phyloP scores from a whole-genome alignment of 2,329 filamentous ascomycete genomes.

The Colletotrichum sojae region DNA sequence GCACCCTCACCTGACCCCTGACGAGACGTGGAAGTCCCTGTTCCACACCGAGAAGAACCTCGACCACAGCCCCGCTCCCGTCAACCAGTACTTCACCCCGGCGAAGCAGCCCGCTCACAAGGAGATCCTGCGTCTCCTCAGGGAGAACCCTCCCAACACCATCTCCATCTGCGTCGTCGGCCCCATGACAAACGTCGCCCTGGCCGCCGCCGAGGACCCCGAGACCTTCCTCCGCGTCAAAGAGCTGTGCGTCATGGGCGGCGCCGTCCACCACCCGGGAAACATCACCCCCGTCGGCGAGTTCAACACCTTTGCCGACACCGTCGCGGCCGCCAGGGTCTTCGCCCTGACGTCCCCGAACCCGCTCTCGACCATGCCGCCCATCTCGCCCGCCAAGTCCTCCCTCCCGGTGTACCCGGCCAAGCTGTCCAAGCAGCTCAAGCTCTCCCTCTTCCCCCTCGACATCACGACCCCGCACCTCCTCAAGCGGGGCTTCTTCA shows the following conservation, averaged over 20 bases:
- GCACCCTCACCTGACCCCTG: conserved; percentile 81
- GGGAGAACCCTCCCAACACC: conserved; percentile 84
- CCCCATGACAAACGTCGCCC: conserved; percentile 91
- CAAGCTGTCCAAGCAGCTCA: conserved; percentile 73
- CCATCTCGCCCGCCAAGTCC: conserved; percentile 66
- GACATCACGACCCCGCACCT: conserved; percentile 83
- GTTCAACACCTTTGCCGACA: conserved; percentile 96
- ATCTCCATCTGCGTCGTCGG: conserved; percentile 93
- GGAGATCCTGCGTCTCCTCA: conserved; percentile 90
- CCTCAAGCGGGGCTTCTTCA: conserved; percentile 73
- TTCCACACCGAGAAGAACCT: conserved; percentile 63
- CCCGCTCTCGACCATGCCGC: conserved; percentile 86
- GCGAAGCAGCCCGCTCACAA: conserved; percentile 82
- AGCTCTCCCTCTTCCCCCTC: conserved; percentile 80
- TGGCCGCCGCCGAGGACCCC: conserved; percentile 89
- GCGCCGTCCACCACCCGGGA: conserved; percentile 82
- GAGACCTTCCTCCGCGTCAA: conserved; percentile 91
- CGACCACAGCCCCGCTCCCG: conserved; percentile 51
- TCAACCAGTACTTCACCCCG: conserved; percentile 78
- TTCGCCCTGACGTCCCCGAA: conserved; percentile 82
- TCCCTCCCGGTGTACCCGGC: conserved; percentile 74
- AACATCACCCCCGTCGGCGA: conserved; percentile 91
- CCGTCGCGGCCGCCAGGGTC: conserved; percentile 81
- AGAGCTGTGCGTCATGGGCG: conserved; percentile 96
- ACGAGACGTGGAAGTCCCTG: conserved; percentile 80